These are phyloP conservation scores for Penicillium olsonii DNA, from an alignment of 2,329 filamentous ascomycete species.

Conservation along the genomic window DNA sequence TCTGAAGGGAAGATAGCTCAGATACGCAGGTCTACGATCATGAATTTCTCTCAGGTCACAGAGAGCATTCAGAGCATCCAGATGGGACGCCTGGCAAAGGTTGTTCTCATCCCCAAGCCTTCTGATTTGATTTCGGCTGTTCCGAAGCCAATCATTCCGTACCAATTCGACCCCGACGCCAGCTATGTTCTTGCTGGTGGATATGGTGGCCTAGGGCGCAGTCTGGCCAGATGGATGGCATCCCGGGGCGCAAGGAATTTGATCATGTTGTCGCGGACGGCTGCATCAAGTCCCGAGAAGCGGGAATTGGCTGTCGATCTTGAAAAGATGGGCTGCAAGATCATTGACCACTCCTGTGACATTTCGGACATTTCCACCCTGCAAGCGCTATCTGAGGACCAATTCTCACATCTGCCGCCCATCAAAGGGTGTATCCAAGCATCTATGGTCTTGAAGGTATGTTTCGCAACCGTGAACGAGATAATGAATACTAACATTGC, in stretches of 20 bases:
- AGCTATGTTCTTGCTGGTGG: constrained; percentile 28
- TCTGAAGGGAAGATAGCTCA: constrained; percentile 6
- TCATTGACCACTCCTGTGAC: constrained; percentile 20
- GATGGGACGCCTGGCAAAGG: constrained; percentile 1
- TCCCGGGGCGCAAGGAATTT: constrained; percentile 19
- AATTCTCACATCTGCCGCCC: constrained; percentile 12
- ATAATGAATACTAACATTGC: neutral
- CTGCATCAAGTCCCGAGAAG: constrained; percentile 8
- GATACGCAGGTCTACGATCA: constrained; percentile 1
- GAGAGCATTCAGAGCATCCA: neutral
- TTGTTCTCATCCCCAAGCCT: constrained; percentile 10
- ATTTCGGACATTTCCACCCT: constrained; percentile 12
- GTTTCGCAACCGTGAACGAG: neutral
- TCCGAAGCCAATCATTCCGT: constrained; percentile 2
- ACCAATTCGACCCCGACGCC: constrained; percentile 14
- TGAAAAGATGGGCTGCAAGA: constrained; percentile 12
- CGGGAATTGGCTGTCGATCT: constrained; percentile 15
- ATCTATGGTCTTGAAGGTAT: constrained; percentile 25
- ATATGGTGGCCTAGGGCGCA: constrained; percentile 24
- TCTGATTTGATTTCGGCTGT: constrained; percentile 7
- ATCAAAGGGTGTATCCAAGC: constrained; percentile 29
- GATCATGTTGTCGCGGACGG: constrained; percentile 22
- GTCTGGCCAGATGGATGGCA: constrained; percentile 25
- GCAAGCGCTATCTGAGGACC: constrained; percentile 3
- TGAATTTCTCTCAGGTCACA: constrained; percentile 13